A percentile compares a stretch with the other conserved stretches of the same genome.
These are phyloP conservation scores for Blyttiomyces sp. DNA, from an alignment of 371 early-diverging fungal species.

Conservation along the genomic window DNA sequence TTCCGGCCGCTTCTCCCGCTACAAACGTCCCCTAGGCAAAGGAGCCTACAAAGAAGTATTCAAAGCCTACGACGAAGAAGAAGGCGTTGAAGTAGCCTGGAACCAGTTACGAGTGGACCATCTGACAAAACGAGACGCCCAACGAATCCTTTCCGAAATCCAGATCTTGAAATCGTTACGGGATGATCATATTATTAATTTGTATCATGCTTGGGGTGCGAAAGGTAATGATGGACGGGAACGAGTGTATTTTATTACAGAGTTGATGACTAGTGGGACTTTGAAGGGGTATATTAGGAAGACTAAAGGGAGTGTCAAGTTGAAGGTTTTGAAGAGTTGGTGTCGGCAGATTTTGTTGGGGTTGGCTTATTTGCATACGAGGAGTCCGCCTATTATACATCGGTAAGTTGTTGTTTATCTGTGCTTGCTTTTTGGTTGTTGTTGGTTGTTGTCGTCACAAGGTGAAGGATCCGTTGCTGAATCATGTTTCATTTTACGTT, in stretches of 20 bases:
- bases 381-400: conserved; percentile 84
- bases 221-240: conserved; percentile 46
- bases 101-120: conserved; percentile 71
- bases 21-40: conserved; percentile 67
- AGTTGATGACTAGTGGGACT: conserved; percentile 91
- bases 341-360: conserved; percentile 78
- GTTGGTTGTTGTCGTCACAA: neutral
- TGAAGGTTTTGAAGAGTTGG: conserved; percentile 78
- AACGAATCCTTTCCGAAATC: conserved; percentile 59
- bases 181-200: conserved; percentile 80
- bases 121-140: conserved; percentile 53
- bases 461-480: neutral
- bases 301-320: conserved; percentile 57
- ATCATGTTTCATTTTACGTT: neutral
- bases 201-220: conserved; percentile 24
- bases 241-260: conserved; percentile 83
- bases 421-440: too few species aligned
- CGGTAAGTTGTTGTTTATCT: conserved; percentile 66
- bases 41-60: conserved; percentile 88
- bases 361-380: conserved; percentile 76
- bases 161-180: conserved; percentile 68
- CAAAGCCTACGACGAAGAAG: conserved; percentile 84
- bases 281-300: conserved; percentile 74
- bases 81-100: conserved; percentile 93
- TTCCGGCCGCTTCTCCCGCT: conserved; percentile 67